phyloP scores from a whole-genome alignment of 2,329 filamentous ascomycete species.

The Didymella sp. region DNA sequence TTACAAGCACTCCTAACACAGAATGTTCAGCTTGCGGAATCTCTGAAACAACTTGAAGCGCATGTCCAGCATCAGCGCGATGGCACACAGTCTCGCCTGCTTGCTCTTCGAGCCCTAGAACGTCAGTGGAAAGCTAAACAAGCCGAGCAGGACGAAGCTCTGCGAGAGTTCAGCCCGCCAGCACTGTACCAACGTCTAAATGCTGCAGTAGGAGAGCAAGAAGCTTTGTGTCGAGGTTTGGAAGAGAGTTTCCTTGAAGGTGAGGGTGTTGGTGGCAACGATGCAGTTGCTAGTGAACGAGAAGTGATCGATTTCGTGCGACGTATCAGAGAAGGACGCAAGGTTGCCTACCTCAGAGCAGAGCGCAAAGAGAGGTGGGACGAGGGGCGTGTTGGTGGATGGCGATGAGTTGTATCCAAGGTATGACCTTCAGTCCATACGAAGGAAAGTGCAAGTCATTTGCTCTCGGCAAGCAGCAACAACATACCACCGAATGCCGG shows the following conservation, averaged over 20 bases:
- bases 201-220: slow-evolving; percentile 82
- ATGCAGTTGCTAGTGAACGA: slow-evolving; percentile 70
- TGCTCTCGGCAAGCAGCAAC: background rate
- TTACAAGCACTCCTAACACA: slow-evolving; percentile 70
- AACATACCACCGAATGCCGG: background rate
- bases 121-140: slow-evolving; percentile 92
- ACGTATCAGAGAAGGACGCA: slow-evolving; percentile 79
- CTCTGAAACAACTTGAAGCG: slow-evolving; percentile 67
- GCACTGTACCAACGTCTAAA: slow-evolving; percentile 83
- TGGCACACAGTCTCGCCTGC: slow-evolving; percentile 78
- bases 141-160: slow-evolving; percentile 82
- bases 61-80: slow-evolving; percentile 68
- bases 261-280: slow-evolving; percentile 51
- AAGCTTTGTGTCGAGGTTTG: slow-evolving; percentile 77
- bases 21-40: slow-evolving; percentile 73
- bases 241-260: slow-evolving; percentile 92
- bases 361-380: slow-evolving; percentile 96
- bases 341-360: slow-evolving; percentile 77
- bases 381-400: slow-evolving; percentile 91
- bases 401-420: slow-evolving; percentile 61
- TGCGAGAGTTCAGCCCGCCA: slow-evolving; percentile 84
- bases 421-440: background rate
- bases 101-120: slow-evolving; percentile 85
- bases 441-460: background rate
- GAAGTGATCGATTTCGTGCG: slow-evolving; percentile 87